Evolutionary conservation across 2,329 filamentous ascomycete genomes (phyloP), one percentile per base, ranked within the genome.

Genomic region (Fusarium praegraminearum): DNA sequence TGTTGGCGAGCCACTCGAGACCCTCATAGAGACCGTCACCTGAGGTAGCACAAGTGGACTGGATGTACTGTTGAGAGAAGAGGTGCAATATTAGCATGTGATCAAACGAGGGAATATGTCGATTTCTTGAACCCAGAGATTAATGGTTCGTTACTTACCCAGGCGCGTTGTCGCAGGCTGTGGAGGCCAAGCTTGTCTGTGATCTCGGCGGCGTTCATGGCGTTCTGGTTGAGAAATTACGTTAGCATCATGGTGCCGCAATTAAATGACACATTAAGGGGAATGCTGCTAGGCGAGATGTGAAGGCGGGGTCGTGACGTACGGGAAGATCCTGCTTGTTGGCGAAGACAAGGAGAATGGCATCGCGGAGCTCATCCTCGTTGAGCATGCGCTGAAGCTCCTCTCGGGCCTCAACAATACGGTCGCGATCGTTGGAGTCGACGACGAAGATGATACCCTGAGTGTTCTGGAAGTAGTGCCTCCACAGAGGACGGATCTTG

Each of bases 361-460:
- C 96, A 81, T 99, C 96, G 82, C 95, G 93, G 83, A 99, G 93
- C 87, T 99, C 96, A 75, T 97, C 93, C 85, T 99, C 96, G 85
- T 98, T 97, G 82, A 99, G 90, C 90, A 99, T 99, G 82, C 96
- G 92, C 84, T 97, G 93, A 79, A 99, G 87, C 84, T 99, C 96
- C 83, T 97, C 94, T 72, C 93, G 90, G 78, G 96, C 96, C 88
- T 99, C 96, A 76, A 96, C 92, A 79, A 99, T 92, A 90, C 96
- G 94, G 83, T 97, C 94, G 81, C 94, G 93, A 90, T 99, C 96
- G 85, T 97, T 98, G 86, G 92, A 95, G 86, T 99, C 96, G 81
- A 99, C 94, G 77, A 99, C 96, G 89, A 99, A 99, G 86, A 99
- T 98, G 83, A 99, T 95, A 82, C 96, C 96, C 85, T 99, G 96